Percentiles rank a stretch among this genome's conserved stretches.
phyloP scores from a whole-genome alignment of 2,329 filamentous ascomycete genomes.

The Fusarium drepaniforme region DNA sequence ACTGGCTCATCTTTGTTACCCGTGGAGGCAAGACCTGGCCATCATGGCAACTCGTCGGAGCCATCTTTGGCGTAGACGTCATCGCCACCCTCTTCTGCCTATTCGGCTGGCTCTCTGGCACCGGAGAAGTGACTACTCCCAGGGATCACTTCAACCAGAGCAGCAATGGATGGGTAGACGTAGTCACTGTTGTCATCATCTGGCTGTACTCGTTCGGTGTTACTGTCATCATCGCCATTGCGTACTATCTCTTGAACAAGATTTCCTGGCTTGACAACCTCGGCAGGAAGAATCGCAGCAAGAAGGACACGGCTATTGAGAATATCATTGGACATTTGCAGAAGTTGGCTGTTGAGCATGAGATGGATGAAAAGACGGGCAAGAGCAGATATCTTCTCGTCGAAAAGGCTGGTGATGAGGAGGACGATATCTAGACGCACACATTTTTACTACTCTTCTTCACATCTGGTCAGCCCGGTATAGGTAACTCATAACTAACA shows the following conservation, averaged over 20 bases:
- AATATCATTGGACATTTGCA: slow-evolving; percentile 27
- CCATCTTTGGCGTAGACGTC: slow-evolving; percentile 13
- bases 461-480: not conserved
- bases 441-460: not conserved
- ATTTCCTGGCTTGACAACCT: slow-evolving; percentile 28
- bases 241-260: slow-evolving; percentile 31
- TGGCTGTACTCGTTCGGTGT: slow-evolving; percentile 33
- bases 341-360: slow-evolving; percentile 30
- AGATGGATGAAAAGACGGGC: slow-evolving; percentile 30
- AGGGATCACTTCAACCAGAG: slow-evolving; percentile 21
- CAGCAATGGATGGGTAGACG: slow-evolving; percentile 26
- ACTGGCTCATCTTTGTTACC: slow-evolving; percentile 33
- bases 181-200: slow-evolving; percentile 23
- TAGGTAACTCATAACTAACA: not conserved
- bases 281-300: slow-evolving; percentile 19
- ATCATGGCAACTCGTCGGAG: slow-evolving; percentile 27
- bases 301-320: slow-evolving; percentile 29
- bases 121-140: not conserved
- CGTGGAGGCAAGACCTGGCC: slow-evolving; percentile 31
- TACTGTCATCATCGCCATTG: slow-evolving; percentile 25
- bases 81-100: slow-evolving; percentile 11
- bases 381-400: slow-evolving; percentile 18
- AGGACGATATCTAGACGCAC: slow-evolving; percentile 27
- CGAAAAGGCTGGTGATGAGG: slow-evolving; percentile 24
- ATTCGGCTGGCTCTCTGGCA: slow-evolving; percentile 23